phyloP scores from a whole-genome alignment of 768 basidiomycete species.

The Xanthoconium stramineum region DNA sequence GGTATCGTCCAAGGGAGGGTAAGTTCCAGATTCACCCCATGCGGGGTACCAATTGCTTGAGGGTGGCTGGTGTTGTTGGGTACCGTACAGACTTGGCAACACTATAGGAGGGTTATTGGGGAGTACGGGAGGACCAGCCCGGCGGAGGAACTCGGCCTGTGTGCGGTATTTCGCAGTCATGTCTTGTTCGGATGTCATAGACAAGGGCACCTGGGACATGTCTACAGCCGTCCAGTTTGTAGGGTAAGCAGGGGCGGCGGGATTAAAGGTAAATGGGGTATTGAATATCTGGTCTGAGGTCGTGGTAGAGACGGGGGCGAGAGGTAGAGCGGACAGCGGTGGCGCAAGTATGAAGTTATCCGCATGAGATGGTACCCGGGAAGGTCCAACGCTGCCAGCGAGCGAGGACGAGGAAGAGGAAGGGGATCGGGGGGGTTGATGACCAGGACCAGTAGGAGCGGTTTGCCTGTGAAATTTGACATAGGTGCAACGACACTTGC shows the following conservation, averaged over 20 bases:
- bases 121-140: conserved; percentile 21
- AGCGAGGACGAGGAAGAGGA: conserved; percentile 32
- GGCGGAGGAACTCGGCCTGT: conserved; percentile 44
- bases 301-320: conserved; percentile 20
- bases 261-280: conserved; percentile 31
- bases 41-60: conserved; percentile 20
- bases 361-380: conserved; percentile 31
- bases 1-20: conserved; percentile 27
- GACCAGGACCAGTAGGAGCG: conserved; percentile 73
- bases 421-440: conserved; percentile 39
- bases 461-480: conserved; percentile 84
- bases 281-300: conserved; percentile 28
- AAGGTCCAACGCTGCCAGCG: conserved; percentile 5
- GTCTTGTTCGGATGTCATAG: conserved; percentile 33
- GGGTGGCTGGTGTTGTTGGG: conserved; percentile 17
- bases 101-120: conserved; percentile 2
- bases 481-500: conserved; percentile 72
- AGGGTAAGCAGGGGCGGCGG: conserved; percentile 18
- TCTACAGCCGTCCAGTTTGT: conserved; percentile 20
- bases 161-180: conserved; percentile 46
- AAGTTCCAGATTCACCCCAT: conserved; percentile 27
- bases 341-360: conserved; percentile 45
- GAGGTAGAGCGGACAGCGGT: conserved; percentile 31
- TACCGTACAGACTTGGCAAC: conserved; percentile 16
- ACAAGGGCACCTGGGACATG: conserved; percentile 18